These are phyloP conservation scores for Exophiala alcalophila DNA, from an alignment of 2,329 filamentous ascomycete genomes.

Conservation along the genomic window DNA sequence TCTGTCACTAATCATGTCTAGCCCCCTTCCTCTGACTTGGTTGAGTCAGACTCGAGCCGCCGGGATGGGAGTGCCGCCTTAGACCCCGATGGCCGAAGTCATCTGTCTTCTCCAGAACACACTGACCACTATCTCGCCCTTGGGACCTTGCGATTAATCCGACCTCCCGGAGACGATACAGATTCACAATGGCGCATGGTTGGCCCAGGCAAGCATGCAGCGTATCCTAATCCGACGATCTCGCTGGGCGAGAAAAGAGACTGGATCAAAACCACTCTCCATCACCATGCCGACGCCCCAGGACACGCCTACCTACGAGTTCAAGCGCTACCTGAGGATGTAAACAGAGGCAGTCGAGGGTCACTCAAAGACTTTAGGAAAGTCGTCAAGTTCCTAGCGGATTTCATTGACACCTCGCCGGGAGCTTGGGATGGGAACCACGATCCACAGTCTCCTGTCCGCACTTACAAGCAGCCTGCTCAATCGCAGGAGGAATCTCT, in stretches of 20 bases:
- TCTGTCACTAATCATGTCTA: no score
- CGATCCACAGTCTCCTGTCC: slow-evolving; percentile 17
- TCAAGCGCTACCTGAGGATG: slow-evolving; percentile 43
- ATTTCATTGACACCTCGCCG: slow-evolving; percentile 39
- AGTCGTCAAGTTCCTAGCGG: slow-evolving; percentile 40
- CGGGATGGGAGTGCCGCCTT: no score
- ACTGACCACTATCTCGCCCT: slow-evolving; percentile 27
- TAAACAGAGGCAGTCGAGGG: slow-evolving; percentile 37
- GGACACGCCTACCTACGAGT: slow-evolving; percentile 34
- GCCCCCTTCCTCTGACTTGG: no score
- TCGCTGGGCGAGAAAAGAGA: slow-evolving; percentile 33
- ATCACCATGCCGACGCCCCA: slow-evolving; percentile 20
- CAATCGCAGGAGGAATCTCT: slow-evolving; percentile 42
- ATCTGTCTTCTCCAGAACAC: not conserved
- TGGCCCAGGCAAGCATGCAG: slow-evolving; percentile 8
- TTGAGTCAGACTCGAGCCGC: no score
- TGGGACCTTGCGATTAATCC: slow-evolving; percentile 26
- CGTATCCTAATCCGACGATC: slow-evolving; percentile 20
- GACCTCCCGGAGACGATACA: not conserved
- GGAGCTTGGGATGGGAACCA: slow-evolving; percentile 40
- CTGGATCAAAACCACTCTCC: slow-evolving; percentile 37
- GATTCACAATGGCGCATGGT: slow-evolving; percentile 19
- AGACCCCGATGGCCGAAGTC: no score
- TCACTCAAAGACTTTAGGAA: slow-evolving; percentile 36
- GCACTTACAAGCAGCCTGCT: slow-evolving; percentile 21